These are phyloP conservation scores for Thermomyces lanuginosus DNA, from an alignment of 2,329 filamentous ascomycete genomes.

Conservation along the genomic window DNA sequence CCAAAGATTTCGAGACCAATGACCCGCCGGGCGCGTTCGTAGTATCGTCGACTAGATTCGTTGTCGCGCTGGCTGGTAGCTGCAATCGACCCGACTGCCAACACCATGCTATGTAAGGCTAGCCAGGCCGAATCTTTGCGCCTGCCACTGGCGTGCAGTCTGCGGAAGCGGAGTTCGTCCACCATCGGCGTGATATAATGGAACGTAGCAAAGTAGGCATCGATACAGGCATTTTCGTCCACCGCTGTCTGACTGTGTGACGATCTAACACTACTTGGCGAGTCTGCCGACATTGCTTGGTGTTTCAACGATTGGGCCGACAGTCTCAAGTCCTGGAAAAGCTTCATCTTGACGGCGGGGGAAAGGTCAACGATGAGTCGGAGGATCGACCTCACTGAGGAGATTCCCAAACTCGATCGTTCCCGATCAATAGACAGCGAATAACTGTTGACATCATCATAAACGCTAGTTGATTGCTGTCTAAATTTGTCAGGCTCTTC, in stretches of 20 bases:
- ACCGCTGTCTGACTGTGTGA: not conserved
- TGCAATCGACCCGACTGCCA: conserved; percentile 10
- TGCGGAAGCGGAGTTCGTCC: conserved; percentile 9
- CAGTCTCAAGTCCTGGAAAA: conserved; percentile 2
- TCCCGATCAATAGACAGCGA: conserved; percentile 3
- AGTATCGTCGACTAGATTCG: conserved; percentile 9
- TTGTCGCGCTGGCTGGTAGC: conserved; percentile 6
- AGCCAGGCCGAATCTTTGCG: conserved; percentile 10
- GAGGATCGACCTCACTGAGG: conserved; percentile 6
- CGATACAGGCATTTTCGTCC: conserved; percentile 3
- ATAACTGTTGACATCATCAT: conserved; percentile 8
- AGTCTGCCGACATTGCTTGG: not conserved
- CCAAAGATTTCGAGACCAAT: conserved; percentile 10
- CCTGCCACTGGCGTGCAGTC: conserved; percentile 4
- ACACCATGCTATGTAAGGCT: conserved; percentile 11
- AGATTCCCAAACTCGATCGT: conserved; percentile 7
- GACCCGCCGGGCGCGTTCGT: conserved; percentile 8
- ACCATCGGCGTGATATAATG: conserved; percentile 10
- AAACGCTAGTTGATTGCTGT: too few species aligned
- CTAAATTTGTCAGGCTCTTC: conserved; percentile 1
- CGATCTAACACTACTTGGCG: conserved; percentile 4
- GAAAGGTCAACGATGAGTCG: too few species aligned
- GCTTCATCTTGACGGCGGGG: conserved; percentile 3
- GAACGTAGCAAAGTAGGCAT: conserved; percentile 10
- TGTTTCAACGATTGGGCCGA: not conserved